Evolutionary conservation across 2,329 filamentous ascomycete species (phyloP), one percentile per base, ranked within the genome.

Genomic region (Diaporthe australafricana): DNA sequence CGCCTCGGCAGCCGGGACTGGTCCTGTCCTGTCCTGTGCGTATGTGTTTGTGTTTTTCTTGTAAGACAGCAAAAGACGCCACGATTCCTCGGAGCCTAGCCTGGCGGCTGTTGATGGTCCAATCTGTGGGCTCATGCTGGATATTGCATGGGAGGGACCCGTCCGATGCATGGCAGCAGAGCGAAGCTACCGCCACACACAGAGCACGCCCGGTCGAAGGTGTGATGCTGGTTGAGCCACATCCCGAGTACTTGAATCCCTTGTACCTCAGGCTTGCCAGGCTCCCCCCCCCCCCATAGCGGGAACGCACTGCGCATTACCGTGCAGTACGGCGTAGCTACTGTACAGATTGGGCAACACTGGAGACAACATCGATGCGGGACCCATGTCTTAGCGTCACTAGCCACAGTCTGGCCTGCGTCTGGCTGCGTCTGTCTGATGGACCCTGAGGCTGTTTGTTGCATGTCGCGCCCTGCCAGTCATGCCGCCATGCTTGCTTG

Each of bases 401-500:
- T 47, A 68, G 66, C 66, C 66, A 68, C 66, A 68, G 27, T 27
- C 11, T 11, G 7, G 57, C 30, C 8, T n/a, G 52, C n/a, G 8
- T 8, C 55, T 57, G n/a, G n/a, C 53, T 25, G 22, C 48, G 9
- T 35, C 32, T 35, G 5, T 35, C 32, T 35, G 35, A 30, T 38
- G 32, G 20, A n/a, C 25, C 30, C 17, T 68, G 38, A 56, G n/a
- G 53, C 35, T 25, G 20, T 17, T 62, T 25, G 20, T 17, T 62
- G 56, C 56, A 45, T 45, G 56, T 27, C n/a, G 22, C 35, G 32
- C 42, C 42, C 47, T n/a, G 32, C 45, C 47, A 53, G 50, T 14
- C 50, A 32, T 40, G 47, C 35, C 27, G 55, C 35, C 30, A 70
- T 50, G 69, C 60, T n/a, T 60, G 56, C 40, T 67, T 71, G 69